A percentile compares a stretch with the other conserved stretches of the same genome.
Conservation (phyloP, 305 asterid species). For the Solanum hybrid region DNA sequence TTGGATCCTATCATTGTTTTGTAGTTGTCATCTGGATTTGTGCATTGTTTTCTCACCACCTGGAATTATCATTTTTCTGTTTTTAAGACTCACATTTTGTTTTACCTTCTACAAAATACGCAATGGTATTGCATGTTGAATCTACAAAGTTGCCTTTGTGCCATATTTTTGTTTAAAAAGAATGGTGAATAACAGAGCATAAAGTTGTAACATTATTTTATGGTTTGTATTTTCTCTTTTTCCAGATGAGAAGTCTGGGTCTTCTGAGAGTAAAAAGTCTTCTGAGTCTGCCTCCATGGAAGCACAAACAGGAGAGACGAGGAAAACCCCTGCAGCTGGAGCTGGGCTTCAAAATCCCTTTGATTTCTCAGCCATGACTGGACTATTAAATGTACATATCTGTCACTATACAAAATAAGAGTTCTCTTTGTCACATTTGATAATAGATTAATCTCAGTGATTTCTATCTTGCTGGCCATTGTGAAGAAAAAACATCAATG, state of each 20-base stretch:
- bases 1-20: neutral
- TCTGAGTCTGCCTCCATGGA: conserved; percentile 32
- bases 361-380: conserved; percentile 76
- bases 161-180: neutral
- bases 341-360: conserved; percentile 39
- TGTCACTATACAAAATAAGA: neutral
- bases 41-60: neutral
- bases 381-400: conserved; percentile 58
- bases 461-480: neutral
- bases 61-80: neutral
- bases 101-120: neutral
- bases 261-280: conserved; percentile 26
- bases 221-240: neutral
- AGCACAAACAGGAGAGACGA: conserved; percentile 41
- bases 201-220: neutral
- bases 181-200: neutral
- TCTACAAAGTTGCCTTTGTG: neutral
- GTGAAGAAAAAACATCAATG: neutral
- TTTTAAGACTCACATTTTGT: neutral
- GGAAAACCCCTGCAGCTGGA: conserved; percentile 37
- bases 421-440: neutral
- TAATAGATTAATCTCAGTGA: neutral
- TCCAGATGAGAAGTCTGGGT: conserved; percentile 52
- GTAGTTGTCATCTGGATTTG: neutral
- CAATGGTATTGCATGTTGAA: neutral